Evolutionary conservation across 345 rosid genomes (phyloP), one percentile per base, ranked within the genome.

Genomic region (Gossypium stocksii): DNA sequence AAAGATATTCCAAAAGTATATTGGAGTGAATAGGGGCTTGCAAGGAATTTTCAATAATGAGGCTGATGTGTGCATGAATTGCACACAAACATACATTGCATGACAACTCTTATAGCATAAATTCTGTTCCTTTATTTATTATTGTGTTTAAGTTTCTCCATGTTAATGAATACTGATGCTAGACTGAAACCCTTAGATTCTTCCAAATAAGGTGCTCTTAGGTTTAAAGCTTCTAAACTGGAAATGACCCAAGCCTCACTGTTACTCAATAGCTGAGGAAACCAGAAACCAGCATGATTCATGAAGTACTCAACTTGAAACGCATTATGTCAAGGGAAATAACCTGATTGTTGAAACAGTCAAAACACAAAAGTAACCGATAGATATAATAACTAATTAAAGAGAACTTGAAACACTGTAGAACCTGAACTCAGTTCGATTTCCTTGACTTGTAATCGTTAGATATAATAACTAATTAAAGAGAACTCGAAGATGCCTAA

Each of bases 1-100:
- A 78, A 66, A 83, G 70, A 71, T 73, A 23, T 80, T 75, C 16
- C 61, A 74, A n/a, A 61, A 25, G 46, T 27, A 46, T 60, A 43
- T 51, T 16, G 44, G 3, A 23, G 1, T 51, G 3, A 9, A 49
- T 49, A 2, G 17, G 9, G 60, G 44, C 59, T 27, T 51, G 15
- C 73, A 27, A 10, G 25, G 60, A 69, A 51, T 51, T 51, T 29
- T 52, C 56, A 16, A 1, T 17, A 51, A 29, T 4, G 23, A 15
- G 22, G 23, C 17, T 9, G 5, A 66, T 7, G n/a, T 48, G 20
- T 67, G 38, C 7, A 49, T 25, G 58, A 49, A 49, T 49, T 49
- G 44, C 59, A 27, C 25, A 46, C 25, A 49, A 4, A 15, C 56
- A 7, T 66, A 48, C 19, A 45, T 68, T 13, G 3, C 22, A 25